phyloP scores from a whole-genome alignment of 768 basidiomycete species.

The Suillus discolor region DNA sequence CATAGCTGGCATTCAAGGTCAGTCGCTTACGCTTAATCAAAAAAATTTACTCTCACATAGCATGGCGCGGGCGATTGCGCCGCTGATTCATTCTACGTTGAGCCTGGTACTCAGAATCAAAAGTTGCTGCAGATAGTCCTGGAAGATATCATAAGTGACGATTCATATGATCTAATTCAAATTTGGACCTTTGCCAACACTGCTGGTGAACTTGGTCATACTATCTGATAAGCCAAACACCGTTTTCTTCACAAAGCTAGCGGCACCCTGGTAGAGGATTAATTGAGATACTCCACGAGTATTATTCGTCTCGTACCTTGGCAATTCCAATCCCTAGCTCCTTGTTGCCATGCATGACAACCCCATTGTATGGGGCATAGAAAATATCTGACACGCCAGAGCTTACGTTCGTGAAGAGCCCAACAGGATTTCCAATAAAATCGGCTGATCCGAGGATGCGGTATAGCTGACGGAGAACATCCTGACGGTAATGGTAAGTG shows the following conservation, averaged over 20 bases:
- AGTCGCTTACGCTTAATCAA: not conserved
- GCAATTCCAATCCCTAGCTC: constrained; percentile 94
- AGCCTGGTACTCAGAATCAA: constrained; percentile 95
- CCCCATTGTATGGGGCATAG: constrained; percentile 97
- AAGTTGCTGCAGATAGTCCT: constrained; percentile 96
- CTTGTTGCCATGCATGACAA: constrained; percentile 94
- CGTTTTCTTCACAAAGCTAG: constrained; percentile 98
- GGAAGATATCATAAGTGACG: constrained; percentile 5
- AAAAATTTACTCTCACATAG: constrained; percentile 58
- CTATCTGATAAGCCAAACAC: constrained; percentile 96
- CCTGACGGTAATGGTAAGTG: constrained; percentile 90
- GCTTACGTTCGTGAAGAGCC: constrained; percentile 97
- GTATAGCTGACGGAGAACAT: constrained; percentile 91
- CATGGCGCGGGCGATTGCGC: constrained; percentile 94
- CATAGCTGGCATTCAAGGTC: constrained; percentile 59
- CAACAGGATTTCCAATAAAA: constrained; percentile 95
- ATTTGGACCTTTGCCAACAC: constrained; percentile 85
- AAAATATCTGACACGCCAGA: constrained; percentile 98
- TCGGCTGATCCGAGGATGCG: constrained; percentile 98
- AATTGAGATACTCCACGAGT: constrained; percentile 8
- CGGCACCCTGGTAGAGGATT: constrained; percentile 72
- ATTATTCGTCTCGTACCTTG: constrained; percentile 53
- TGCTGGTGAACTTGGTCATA: constrained; percentile 97
- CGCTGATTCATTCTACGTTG: constrained; percentile 85
- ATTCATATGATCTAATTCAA: not conserved